Evolutionary conservation across 352 stramenopile species (phyloP).

Genomic region (Pythium vanterpoolii): DNA sequence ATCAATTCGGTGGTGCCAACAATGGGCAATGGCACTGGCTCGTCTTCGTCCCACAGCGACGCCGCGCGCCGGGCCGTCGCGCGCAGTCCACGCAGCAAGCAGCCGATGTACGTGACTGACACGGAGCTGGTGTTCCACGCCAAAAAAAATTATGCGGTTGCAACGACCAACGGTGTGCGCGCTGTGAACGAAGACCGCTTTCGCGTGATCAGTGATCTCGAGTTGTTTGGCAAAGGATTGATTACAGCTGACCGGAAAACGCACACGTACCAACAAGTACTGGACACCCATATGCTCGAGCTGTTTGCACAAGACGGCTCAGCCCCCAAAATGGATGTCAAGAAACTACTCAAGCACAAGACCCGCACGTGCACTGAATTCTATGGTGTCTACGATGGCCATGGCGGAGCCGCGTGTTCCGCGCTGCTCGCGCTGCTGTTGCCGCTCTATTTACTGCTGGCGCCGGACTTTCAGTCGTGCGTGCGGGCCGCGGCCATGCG

Average conservation of each 20-base stretch:
- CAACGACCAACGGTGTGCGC: conserved; percentile 44
- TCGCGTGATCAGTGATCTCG: conserved; percentile 63
- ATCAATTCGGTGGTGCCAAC: conserved; percentile 16
- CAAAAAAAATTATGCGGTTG: conserved; percentile 37
- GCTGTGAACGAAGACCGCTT: conserved; percentile 66
- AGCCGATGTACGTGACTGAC: conserved; percentile 35
- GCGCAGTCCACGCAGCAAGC: conserved; percentile 2
- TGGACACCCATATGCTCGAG: conserved; percentile 42
- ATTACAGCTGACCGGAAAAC: conserved; percentile 36
- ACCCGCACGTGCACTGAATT: conserved; percentile 45
- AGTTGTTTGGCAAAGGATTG: conserved; percentile 51
- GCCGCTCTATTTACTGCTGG: conserved; percentile 63
- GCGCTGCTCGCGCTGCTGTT: conserved; percentile 62
- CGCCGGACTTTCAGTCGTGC: conserved; percentile 42
- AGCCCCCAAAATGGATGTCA: conserved; percentile 36
- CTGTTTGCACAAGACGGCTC: conserved; percentile 35
- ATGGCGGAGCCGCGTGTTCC: conserved; percentile 58
- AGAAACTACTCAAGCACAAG: conserved; percentile 35
- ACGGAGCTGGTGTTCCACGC: conserved; percentile 45
- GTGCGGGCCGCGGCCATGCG: conserved; percentile 35
- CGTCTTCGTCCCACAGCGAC: not conserved
- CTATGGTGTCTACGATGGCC: conserved; percentile 76
- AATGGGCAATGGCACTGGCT: conserved; percentile 10
- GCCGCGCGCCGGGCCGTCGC: not conserved
- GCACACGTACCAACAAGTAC: conserved; percentile 29